Conservation (phyloP, 2,329 filamentous ascomycete genomes). For the Arthrobotrys entomopaga region DNA sequence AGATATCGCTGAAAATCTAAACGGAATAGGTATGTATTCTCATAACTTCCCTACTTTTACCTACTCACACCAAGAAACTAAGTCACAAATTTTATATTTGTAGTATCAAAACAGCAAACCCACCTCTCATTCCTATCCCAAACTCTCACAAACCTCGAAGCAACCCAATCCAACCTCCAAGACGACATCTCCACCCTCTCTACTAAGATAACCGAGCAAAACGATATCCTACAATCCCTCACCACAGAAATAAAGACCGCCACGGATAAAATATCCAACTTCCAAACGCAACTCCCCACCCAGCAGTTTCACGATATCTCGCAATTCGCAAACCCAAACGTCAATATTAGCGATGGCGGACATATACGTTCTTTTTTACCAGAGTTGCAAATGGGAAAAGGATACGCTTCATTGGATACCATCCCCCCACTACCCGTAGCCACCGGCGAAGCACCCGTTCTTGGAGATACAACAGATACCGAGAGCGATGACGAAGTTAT, state of each 20-base stretch:
- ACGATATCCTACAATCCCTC: background rate
- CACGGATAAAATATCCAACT: background rate
- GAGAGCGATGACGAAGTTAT: constrained; percentile 3
- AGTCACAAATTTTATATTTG: background rate
- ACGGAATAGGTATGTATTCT: constrained; percentile 10
- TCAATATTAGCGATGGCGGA: too few relatives aligned
- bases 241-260: background rate
- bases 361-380: too few relatives aligned
- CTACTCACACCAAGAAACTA: background rate
- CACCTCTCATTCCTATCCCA: constrained; percentile 2
- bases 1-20: background rate
- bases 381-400: too few relatives aligned
- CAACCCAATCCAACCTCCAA: background rate
- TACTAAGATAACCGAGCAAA: constrained; percentile 8
- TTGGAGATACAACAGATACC: constrained; percentile 26
- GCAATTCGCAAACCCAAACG: background rate
- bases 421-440: constrained; percentile 13
- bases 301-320: background rate
- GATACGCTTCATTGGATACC: constrained; percentile 14
- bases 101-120: constrained; percentile 22
- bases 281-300: constrained; percentile 15
- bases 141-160: constrained; percentile 14
- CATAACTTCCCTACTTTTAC: background rate
- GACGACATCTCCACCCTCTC: constrained; percentile 15
- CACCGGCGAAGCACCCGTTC: constrained; percentile 7